phyloP scores from a whole-genome alignment of 352 stramenopile species.

The Globisporangium spinosum region DNA sequence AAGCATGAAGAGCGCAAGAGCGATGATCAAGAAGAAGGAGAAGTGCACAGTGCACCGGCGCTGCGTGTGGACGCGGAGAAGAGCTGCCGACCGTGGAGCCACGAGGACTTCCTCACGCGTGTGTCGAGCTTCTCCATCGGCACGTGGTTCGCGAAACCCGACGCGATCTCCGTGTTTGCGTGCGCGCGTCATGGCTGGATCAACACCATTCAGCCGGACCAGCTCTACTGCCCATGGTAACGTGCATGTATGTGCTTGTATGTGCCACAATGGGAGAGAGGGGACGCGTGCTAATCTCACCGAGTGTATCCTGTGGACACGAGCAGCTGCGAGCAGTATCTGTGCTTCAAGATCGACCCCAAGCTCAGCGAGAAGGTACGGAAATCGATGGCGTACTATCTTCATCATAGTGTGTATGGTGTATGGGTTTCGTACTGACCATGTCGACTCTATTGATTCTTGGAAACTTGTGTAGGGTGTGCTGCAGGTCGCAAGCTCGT shows the following conservation, averaged over 20 bases:
- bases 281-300: background rate
- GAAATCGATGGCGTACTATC: background rate
- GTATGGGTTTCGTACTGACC: background rate
- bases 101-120: slow-evolving; percentile 43
- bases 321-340: slow-evolving; percentile 35
- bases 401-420: background rate
- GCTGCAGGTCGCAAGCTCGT: slow-evolving; percentile 33
- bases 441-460: background rate
- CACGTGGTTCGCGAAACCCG: slow-evolving; percentile 65
- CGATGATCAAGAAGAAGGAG: background rate
- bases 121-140: slow-evolving; percentile 50
- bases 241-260: too few species aligned
- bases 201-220: slow-evolving; percentile 35
- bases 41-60: too few species aligned
- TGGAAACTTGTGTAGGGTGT: slow-evolving; percentile 19
- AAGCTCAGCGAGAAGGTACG: slow-evolving; percentile 36
- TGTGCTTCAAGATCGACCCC: slow-evolving; percentile 53
- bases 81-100: slow-evolving; percentile 44
- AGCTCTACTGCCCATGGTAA: slow-evolving; percentile 43
- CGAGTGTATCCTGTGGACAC: background rate
- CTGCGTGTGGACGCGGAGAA: slow-evolving; percentile 1
- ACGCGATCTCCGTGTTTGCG: slow-evolving; percentile 35
- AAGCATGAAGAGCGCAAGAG: background rate
- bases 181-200: slow-evolving; percentile 54
- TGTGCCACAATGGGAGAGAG: too few species aligned